These are phyloP conservation scores for Aegle marmelos DNA, from an alignment of 345 rosid species.

Conservation along the genomic window DNA sequence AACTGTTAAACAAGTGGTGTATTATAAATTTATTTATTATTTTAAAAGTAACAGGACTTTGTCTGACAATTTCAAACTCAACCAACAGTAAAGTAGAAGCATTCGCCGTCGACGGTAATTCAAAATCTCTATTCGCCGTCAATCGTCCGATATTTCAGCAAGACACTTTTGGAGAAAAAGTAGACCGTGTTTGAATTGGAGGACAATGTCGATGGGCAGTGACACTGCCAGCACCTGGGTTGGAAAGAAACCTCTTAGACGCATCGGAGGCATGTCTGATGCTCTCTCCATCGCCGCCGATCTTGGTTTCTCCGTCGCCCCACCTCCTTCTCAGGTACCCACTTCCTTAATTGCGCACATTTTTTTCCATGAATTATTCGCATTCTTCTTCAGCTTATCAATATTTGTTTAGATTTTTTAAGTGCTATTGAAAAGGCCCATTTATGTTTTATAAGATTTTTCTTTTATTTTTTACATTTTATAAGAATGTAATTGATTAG, in stretches of 20 bases:
- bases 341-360: background rate
- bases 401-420: background rate
- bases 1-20: background rate
- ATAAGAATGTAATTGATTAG: background rate
- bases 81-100: background rate
- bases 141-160: background rate
- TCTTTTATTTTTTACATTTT: background rate
- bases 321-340: conserved; percentile 76
- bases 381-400: background rate
- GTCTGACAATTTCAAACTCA: background rate
- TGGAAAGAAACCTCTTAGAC: conserved; percentile 83
- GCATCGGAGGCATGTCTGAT: conserved; percentile 96
- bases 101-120: background rate
- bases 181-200: background rate
- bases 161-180: background rate
- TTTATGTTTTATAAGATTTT: background rate
- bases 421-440: background rate
- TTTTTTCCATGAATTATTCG: background rate
- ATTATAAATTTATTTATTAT: background rate
- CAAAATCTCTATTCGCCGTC: background rate
- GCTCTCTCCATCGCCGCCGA: conserved; percentile 98
- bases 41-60: background rate
- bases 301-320: conserved; percentile 81
- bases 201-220: conserved; percentile 69
- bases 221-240: conserved; percentile 92